These are phyloP conservation scores for Fusarium caatingaense DNA, from an alignment of 2,329 filamentous ascomycete genomes.

Conservation along the genomic window DNA sequence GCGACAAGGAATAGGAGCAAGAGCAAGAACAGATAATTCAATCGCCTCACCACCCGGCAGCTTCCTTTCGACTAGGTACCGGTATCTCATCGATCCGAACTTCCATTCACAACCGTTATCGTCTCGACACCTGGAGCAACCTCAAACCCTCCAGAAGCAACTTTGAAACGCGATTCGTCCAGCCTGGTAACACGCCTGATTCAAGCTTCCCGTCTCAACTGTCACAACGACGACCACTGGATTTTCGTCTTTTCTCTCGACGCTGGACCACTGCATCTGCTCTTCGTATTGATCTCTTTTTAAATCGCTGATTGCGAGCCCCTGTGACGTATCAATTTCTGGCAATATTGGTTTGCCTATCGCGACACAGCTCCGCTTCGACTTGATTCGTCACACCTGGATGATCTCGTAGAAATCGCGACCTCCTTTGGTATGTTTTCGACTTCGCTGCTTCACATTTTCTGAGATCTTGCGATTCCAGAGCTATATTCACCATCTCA, in stretches of 20 bases:
- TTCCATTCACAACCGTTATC: slow-evolving; percentile 32
- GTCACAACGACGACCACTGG: slow-evolving; percentile 23
- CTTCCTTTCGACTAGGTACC: slow-evolving; percentile 17
- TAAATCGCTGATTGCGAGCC: slow-evolving; percentile 42
- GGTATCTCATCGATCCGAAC: slow-evolving; percentile 28
- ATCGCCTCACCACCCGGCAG: slow-evolving; percentile 13
- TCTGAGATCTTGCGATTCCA: slow-evolving; percentile 19
- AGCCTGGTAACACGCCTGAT: slow-evolving; percentile 33
- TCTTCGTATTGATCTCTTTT: slow-evolving; percentile 25
- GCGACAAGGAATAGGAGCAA: slow-evolving; percentile 21
- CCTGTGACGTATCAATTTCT: slow-evolving; percentile 20
- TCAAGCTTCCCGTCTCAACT: slow-evolving; percentile 11
- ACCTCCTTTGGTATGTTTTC: slow-evolving; percentile 27
- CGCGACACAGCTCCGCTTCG: neutral
- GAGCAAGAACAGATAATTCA: slow-evolving; percentile 35
- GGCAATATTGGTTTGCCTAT: slow-evolving; percentile 2
- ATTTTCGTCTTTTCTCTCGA: slow-evolving; percentile 27
- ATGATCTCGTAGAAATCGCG: slow-evolving; percentile 24
- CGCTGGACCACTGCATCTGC: slow-evolving; percentile 22
- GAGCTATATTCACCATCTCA: slow-evolving; percentile 31
- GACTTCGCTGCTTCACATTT: slow-evolving; percentile 6
- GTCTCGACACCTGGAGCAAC: slow-evolving; percentile 28
- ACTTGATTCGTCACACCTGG: neutral
- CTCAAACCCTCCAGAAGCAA: slow-evolving; percentile 40
- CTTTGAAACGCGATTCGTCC: slow-evolving; percentile 46